Evolutionary conservation across 129 eudicot genomes (phyloP), one percentile per base, ranked within the genome.

Genomic region (Chrysanthemum makinoi): DNA sequence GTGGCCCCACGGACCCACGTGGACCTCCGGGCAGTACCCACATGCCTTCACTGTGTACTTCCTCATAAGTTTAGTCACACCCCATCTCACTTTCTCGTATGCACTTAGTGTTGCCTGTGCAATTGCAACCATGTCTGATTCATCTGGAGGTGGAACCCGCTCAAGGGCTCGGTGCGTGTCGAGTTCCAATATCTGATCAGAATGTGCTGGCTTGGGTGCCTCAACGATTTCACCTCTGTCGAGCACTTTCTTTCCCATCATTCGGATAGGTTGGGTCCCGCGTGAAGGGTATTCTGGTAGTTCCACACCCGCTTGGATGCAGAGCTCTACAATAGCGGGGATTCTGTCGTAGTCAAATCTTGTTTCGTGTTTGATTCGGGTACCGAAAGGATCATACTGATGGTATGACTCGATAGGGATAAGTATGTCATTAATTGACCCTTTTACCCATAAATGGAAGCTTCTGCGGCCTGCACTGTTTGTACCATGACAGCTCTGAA

Each of bases 1-100:
- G 76, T 95, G 99, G 50, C 99, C 99, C 96, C 97, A 90, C 9
- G 99, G 99, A n/a, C 99, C 99, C 80, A 95, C 97, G 16, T 95
- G 99, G 75, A 95, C 95, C 82, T 95, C 99, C 0, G 96, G 70
- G 74, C 99, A 95, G 68, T 95, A 95, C 53, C 99, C 99, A 73
- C 99, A 95, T 6, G 97, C 99, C 77, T 95, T 95, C 77, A 90
- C 96, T 0, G 83, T 77, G 69, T 95, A 95, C 80, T 88, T 90
- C 69, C 24, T 80, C 99, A 88, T 88, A 68, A 95, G 75, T 81
- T 83, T 90, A 70, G 65, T 81, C 81, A 95, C 90, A 12, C 99
- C 99, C 87, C 83, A 64, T 65, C 69, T 80, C 26, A 90, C 96
- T 65, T 85, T 90, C 83, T 87, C 96, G 2, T 90, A 90, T 26